Base-by-base conservation (phyloP, 192 early-diverging fungal genomes). In the Rhizoclosmatium sp. region DNA sequence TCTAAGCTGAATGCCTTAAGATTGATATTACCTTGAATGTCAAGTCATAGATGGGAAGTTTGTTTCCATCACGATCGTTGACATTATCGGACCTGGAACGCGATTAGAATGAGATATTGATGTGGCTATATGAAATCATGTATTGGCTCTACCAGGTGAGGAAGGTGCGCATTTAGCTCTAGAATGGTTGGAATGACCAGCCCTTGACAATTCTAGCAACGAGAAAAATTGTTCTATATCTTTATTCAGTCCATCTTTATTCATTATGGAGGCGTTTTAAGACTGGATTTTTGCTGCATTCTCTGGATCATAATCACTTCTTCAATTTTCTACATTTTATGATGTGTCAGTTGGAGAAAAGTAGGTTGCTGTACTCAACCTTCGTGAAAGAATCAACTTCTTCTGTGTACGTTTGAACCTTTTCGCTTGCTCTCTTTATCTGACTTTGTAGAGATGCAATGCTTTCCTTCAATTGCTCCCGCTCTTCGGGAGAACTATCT, bases 41-140 rank as follows among this genome's bases (percentile, higher is more conserved):
- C 19, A 91, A 75, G 68, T 83, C 86, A 72, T 87, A 87, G 41
- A 90, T 87, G 2, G 85, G 87, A 68, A 90, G 88, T 44, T 59
- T 31, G 16, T 73, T 59, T 12, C 84, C 85, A 58, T 84, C 82
- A 40, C 69, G 72, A 58, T 89, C 86, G 73, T 82, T 80, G 14
- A 89, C 78, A 75, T 82, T 60, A 45, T 60, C 77, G 47, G 79
- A 68, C 71, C 71, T 80, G 45, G 3, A 48, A 45, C 5, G 47
- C n/a, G 21, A 45, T 21, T 4, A 7, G 46, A 42, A 9, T 14
- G 42, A 7, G 12, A 21, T 14, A 69, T 47, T 14, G 14, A 45
- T 44, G 4, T 10, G 12, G 21, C 12, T 39, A 9, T 45, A 47
- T 7, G 9, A 23, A 12, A 58, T 39, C 40, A 12, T 7, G 51